Percentiles rank a stretch among this genome's conserved stretches.
Conservation (phyloP, 768 basidiomycete genomes). For the Suillus brevipes region DNA sequence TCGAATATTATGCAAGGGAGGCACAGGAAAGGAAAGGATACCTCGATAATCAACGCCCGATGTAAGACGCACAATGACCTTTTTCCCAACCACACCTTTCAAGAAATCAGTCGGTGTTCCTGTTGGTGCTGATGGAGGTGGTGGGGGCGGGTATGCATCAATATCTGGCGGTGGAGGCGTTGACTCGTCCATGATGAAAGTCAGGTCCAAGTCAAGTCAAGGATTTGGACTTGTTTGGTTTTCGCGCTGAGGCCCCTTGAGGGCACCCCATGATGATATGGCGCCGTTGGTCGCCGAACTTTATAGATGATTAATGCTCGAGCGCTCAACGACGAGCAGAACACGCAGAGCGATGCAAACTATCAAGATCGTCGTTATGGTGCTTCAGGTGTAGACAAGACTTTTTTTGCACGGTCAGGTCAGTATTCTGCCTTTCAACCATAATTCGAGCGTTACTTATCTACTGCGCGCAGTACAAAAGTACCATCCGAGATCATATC, state of each 20-base stretch:
- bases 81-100: conserved; percentile 95
- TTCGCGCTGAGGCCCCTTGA: neutral
- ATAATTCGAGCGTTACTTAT: too few species aligned
- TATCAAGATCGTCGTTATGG: conserved; percentile 84
- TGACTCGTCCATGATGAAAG: conserved; percentile 25
- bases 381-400: conserved; percentile 83
- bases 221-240: conserved; percentile 23
- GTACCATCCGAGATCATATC: conserved; percentile 56
- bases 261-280: neutral
- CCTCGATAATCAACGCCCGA: conserved; percentile 94
- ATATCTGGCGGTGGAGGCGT: conserved; percentile 42
- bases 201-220: neutral
- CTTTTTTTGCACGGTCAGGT: conserved; percentile 77
- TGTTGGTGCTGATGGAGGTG: conserved; percentile 46
- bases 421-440: conserved; percentile 17
- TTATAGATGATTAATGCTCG: neutral
- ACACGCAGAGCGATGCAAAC: conserved; percentile 51
- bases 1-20: neutral
- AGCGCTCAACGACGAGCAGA: conserved; percentile 8
- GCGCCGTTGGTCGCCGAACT: neutral
- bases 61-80: conserved; percentile 87
- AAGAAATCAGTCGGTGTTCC: conserved; percentile 93
- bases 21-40: conserved; percentile 28
- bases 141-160: conserved; percentile 43
- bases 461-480: conserved; percentile 26